Conservation (phyloP, 495 filamentous ascomycete species). For the Saxispiralis lemnorum region DNA sequence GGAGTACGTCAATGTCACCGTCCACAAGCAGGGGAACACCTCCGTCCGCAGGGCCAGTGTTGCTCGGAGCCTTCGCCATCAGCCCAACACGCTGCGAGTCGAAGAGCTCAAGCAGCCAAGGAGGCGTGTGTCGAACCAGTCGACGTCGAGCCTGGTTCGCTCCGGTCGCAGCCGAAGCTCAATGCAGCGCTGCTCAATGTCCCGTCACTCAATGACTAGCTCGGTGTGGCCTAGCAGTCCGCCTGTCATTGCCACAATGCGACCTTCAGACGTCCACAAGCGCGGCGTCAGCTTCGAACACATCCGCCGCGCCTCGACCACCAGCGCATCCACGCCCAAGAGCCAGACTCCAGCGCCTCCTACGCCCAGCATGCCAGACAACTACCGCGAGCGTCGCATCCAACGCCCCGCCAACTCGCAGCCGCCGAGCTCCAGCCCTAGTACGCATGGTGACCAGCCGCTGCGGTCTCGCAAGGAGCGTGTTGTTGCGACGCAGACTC, state of each 20-base stretch:
- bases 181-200: slow-evolving; percentile 19
- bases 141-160: slow-evolving; percentile 10
- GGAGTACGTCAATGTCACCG: slow-evolving; percentile 43
- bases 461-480: slow-evolving; percentile 19
- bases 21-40: slow-evolving; percentile 35
- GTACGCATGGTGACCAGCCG: slow-evolving; percentile 6
- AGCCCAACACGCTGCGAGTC: slow-evolving; percentile 18
- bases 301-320: slow-evolving; percentile 24
- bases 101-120: slow-evolving; percentile 15
- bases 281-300: slow-evolving; percentile 70
- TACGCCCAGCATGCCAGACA: slow-evolving; percentile 14
- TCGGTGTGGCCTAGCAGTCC: slow-evolving; percentile 40
- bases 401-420: slow-evolving; percentile 4
- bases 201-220: slow-evolving; percentile 30
- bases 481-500: slow-evolving; percentile 2
- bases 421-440: slow-evolving; percentile 9
- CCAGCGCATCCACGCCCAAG: slow-evolving; percentile 12
- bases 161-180: slow-evolving; percentile 13
- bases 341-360: slow-evolving; percentile 7
- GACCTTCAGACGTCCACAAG: slow-evolving; percentile 44
- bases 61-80: slow-evolving; percentile 18
- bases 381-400: slow-evolving; percentile 1
- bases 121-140: slow-evolving; percentile 7
- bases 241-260: slow-evolving; percentile 30
- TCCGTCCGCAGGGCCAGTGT: slow-evolving; percentile 10